Percentiles rank a stretch among this genome's conserved stretches.
phyloP scores from a whole-genome alignment of 2,329 filamentous ascomycete species.

The Mollisia scopiformis region DNA sequence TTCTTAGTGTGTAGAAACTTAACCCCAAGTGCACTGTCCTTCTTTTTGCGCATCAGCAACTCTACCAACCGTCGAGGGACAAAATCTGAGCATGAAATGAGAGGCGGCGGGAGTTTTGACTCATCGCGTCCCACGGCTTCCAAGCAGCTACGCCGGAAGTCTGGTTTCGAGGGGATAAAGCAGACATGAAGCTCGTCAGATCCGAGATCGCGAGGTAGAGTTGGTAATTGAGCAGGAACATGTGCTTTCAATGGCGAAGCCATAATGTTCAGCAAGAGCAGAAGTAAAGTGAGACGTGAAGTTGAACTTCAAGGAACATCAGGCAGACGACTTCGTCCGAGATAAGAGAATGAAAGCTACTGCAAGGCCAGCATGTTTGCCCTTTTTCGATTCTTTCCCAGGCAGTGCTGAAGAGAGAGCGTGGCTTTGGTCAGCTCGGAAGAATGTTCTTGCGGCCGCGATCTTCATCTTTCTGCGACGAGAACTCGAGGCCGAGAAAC shows the following conservation, averaged over 20 bases:
- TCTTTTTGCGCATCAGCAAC: constrained; percentile 30
- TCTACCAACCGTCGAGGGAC: constrained; percentile 19
- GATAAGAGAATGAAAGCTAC: not conserved
- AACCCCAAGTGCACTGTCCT: constrained; percentile 23
- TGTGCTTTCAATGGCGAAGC: not conserved
- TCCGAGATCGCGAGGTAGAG: not conserved
- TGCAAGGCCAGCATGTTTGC: not conserved
- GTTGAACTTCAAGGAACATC: not conserved
- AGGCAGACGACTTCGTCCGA: not conserved
- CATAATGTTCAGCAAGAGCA: not conserved
- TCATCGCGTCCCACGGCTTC: not conserved
- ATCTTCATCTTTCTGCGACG: too few species aligned
- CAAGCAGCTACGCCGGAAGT: constrained; percentile 21
- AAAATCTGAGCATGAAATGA: constrained; percentile 28
- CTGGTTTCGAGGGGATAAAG: constrained; percentile 2
- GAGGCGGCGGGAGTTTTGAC: constrained; percentile 21
- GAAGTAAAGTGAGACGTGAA: not conserved
- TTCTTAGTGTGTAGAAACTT: constrained; percentile 18
- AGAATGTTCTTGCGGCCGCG: not conserved
- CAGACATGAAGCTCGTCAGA: constrained; percentile 19
- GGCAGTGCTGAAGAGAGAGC: not conserved
- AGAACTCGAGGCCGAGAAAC: not conserved
- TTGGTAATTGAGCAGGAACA: not conserved
- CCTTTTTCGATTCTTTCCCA: not conserved
- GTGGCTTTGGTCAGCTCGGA: not conserved